Evolutionary conservation across 73 alveolate genomes (phyloP).

Genomic region (Paramecium tetraurelia): DNA sequence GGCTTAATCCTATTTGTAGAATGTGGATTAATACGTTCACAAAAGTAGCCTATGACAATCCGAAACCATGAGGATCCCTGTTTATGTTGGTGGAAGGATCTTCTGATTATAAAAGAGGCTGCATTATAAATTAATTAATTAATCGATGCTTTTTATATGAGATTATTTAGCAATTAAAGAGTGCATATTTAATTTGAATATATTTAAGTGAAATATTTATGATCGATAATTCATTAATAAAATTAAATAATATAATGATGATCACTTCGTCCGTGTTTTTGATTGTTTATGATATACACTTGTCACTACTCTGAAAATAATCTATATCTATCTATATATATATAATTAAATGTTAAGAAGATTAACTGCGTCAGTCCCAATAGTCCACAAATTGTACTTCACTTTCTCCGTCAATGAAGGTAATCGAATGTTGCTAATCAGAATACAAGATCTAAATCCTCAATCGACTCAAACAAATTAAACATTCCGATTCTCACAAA

Average conservation of each 20-base stretch:
- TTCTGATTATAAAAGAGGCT: background rate
- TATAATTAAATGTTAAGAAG: conserved; percentile 12
- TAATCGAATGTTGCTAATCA: background rate
- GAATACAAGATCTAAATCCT: background rate
- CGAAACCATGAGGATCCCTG: background rate
- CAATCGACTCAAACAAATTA: background rate
- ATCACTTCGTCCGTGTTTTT: conserved; percentile 43
- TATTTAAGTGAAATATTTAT: background rate
- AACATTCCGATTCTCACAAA: background rate
- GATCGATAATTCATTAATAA: background rate
- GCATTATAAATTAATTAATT: background rate
- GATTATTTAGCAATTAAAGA: background rate
- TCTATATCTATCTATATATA: background rate
- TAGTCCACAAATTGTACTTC: background rate
- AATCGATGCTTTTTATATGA: background rate
- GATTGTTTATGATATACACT: conserved; percentile 35
- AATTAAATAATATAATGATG: conserved; percentile 4
- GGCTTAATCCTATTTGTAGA: background rate
- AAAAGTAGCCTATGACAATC: background rate
- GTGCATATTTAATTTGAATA: background rate
- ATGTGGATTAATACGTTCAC: background rate
- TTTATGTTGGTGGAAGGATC: background rate
- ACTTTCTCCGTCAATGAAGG: background rate
- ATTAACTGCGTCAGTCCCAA: background rate
- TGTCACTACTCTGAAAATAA: conserved; percentile 54